Evolutionary conservation across 208 protist species (phyloP).

Genomic region (Crithidia brevicula): DNA sequence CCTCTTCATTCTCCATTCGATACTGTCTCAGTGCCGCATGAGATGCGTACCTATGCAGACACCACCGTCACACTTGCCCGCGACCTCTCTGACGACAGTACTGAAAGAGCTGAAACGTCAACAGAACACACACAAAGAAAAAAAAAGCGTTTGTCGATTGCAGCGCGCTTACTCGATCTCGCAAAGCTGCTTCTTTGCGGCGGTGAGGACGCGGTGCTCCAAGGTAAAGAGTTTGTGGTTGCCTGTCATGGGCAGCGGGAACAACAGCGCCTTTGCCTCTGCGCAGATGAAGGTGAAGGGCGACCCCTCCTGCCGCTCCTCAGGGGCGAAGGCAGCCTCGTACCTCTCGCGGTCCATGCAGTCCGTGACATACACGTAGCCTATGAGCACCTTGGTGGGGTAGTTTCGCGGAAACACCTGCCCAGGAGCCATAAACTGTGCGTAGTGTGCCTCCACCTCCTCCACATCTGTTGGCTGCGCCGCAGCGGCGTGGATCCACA

Average conservation of each 20-base stretch:
- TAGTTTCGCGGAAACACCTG: slow-evolving; percentile 87
- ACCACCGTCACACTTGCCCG: no score
- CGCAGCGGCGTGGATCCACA: slow-evolving; percentile 93
- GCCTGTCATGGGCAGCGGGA: slow-evolving; percentile 90
- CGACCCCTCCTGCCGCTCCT: slow-evolving; percentile 79
- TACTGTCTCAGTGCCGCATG: no score
- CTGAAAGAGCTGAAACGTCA: no score
- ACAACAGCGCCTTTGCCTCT: slow-evolving; percentile 68
- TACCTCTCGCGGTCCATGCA: slow-evolving; percentile 74
- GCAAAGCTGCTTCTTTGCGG: slow-evolving; percentile 78
- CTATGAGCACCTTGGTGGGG: slow-evolving; percentile 87
- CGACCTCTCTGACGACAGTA: no score
- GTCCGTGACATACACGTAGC: slow-evolving; percentile 90
- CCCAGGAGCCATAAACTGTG: slow-evolving; percentile 49
- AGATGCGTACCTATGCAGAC: no score
- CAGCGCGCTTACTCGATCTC: slow-evolving; percentile 45
- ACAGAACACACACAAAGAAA: no score
- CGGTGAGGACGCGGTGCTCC: slow-evolving; percentile 70
- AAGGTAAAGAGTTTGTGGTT: slow-evolving; percentile 92
- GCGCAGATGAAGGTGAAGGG: slow-evolving; percentile 91
- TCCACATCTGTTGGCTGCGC: slow-evolving; percentile 68
- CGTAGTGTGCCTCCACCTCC: slow-evolving; percentile 78
- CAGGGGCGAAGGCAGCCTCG: slow-evolving; percentile 45
- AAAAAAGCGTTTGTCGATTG: no score
- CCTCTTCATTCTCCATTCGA: no score